phyloP scores from a whole-genome alignment of 2,329 filamentous ascomycete species.

The Sclerotinia subarctica region DNA sequence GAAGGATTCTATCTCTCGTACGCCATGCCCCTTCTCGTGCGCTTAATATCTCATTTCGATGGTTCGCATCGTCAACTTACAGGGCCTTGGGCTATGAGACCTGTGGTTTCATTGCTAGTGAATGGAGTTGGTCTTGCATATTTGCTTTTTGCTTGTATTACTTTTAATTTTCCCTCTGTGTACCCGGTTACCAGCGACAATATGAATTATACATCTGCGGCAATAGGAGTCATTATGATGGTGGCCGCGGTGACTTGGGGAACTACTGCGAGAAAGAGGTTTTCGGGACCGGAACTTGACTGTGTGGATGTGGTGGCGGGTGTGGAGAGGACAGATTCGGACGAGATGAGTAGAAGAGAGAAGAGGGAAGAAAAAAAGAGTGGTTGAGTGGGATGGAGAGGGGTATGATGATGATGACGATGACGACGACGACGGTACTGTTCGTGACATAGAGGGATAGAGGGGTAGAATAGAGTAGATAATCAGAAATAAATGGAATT shows the following conservation, averaged over 20 bases:
- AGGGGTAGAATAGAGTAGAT: neutral
- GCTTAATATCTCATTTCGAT: conserved; percentile 47
- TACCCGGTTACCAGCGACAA: conserved; percentile 51
- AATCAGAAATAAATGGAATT: neutral
- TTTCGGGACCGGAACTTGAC: conserved; percentile 46
- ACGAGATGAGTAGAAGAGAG: conserved; percentile 17
- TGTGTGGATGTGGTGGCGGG: conserved; percentile 24
- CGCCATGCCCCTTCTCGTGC: conserved; percentile 51
- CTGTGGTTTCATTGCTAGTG: conserved; percentile 38
- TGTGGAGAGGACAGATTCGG: conserved; percentile 22
- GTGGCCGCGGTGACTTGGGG: conserved; percentile 51
- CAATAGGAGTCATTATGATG: conserved; percentile 52
- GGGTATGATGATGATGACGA: neutral
- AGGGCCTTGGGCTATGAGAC: conserved; percentile 44
- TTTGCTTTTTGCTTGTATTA: conserved; percentile 52
- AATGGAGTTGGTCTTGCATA: conserved; percentile 52
- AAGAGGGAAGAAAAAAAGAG: conserved; percentile 9
- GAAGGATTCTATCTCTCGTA: conserved; percentile 59
- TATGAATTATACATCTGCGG: conserved; percentile 58
- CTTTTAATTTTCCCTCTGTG: conserved; percentile 53
- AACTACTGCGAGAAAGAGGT: conserved; percentile 48
- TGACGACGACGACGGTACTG: no score
- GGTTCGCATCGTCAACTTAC: conserved; percentile 41
- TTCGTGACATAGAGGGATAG: neutral
- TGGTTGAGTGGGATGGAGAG: neutral